Percentiles rank a stretch among this genome's conserved stretches.
Conservation (phyloP, 805 yeast species). For the Teunomyces panamensis region DNA sequence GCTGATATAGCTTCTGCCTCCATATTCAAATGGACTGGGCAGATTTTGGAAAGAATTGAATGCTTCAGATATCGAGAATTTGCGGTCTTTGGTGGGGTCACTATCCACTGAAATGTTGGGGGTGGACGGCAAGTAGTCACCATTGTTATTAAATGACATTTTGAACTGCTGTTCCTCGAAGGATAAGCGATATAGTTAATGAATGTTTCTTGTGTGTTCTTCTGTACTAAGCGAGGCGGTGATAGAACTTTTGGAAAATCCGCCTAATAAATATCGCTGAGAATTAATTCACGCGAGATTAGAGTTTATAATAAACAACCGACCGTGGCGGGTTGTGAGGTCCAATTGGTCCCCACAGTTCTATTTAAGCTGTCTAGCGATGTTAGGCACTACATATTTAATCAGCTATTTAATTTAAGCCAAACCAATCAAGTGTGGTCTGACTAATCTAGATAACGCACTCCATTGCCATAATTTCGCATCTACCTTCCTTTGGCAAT, state of each 20-base stretch:
- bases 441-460: background rate
- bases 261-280: background rate
- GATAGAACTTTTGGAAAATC: background rate
- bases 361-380: background rate
- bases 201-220: background rate
- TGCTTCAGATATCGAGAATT: slow-evolving; percentile 13
- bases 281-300: background rate
- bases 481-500: background rate
- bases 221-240: background rate
- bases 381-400: background rate
- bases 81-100: slow-evolving; percentile 4
- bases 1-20: slow-evolving; percentile 41
- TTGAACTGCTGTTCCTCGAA: background rate
- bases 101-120: background rate
- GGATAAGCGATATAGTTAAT: background rate
- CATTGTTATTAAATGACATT: background rate
- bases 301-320: background rate
- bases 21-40: slow-evolving; percentile 25
- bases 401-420: background rate
- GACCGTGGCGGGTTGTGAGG: background rate
- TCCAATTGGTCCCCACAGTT: background rate
- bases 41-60: slow-evolving; percentile 11
- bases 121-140: slow-evolving; percentile 1
- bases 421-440: background rate
- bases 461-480: slow-evolving; percentile 1